Evolutionary conservation across 352 stramenopile species (phyloP), one percentile per base, ranked within the genome.

Genomic region (Blastocystis sp.): DNA sequence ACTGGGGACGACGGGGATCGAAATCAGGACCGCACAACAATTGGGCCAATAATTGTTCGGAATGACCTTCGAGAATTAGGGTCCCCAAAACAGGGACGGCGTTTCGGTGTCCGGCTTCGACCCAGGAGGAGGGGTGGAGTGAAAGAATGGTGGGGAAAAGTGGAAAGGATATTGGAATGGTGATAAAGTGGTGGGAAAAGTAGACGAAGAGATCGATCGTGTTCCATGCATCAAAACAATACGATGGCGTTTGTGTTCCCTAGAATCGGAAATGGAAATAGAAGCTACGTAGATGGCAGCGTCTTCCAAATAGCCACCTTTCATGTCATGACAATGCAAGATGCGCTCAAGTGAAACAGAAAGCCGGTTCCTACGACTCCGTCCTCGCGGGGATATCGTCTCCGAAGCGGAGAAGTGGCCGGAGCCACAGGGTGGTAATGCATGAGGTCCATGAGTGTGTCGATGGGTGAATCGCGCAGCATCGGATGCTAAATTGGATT

Each of bases 141-240:
- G 16, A 64, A 81, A 42, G 69, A 34, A 27, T 42, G 48, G 32
- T 34, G 3, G 21, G 6, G 8, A 53, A 32, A 16, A 54, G 34
- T 34, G 1, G 64, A 27, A 11, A 81, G 69, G 69, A 81, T 81
- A 81, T 81, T 59, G 69, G 69, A 81, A 81, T 81, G 27, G 69
- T 65, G 11, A 81, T 29, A 24, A 81, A 44, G 24, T 81, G 69
- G 36, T 81, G 69, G 24, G 69, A 81, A 42, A 81, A 81, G 36
- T 81, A 81, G 18, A 81, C 69, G 36, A 81, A 81, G 11, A 81
- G 46, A 51, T 81, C 69, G 42, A 81, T 81, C 16, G 40, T 27
- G 0, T 40, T 63, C 69, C 69, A 81, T 38, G 36, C 27, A 16
- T 81, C 21, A n/a, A 81, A 81, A 29, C 11, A 34, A 61, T 81